These are phyloP conservation scores for Blastobotrys persicus DNA, from an alignment of 1,139 yeast species.

Conservation along the genomic window DNA sequence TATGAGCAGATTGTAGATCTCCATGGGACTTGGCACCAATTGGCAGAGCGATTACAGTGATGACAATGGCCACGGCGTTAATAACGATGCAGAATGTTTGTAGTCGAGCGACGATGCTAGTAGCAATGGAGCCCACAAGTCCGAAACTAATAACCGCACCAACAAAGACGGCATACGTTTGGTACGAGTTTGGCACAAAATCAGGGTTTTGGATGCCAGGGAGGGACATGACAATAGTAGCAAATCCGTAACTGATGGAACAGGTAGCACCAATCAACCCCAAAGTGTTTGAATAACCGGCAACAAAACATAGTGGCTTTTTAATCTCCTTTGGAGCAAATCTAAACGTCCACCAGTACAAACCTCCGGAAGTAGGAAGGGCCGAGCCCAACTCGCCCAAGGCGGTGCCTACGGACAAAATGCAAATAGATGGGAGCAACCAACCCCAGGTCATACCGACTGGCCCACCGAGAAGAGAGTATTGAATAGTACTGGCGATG, in stretches of 20 bases:
- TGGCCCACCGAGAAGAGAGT: constrained; percentile 52
- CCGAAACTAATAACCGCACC: constrained; percentile 50
- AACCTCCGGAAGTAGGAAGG: constrained; percentile 67
- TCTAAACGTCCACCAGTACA: constrained; percentile 52
- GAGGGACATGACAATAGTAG: constrained; percentile 52
- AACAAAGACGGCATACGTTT: constrained; percentile 54
- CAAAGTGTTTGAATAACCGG: constrained; percentile 58
- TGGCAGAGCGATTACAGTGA: constrained; percentile 43
- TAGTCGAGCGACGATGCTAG: constrained; percentile 52
- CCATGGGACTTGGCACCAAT: constrained; percentile 20
- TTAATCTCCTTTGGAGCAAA: constrained; percentile 50
- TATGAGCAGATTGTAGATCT: constrained; percentile 38
- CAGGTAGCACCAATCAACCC: constrained; percentile 58
- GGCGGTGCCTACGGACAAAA: constrained; percentile 33
- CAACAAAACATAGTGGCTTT: constrained; percentile 51
- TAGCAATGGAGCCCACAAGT: constrained; percentile 48
- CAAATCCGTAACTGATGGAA: constrained; percentile 58
- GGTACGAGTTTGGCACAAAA: constrained; percentile 47
- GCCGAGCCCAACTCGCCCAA: constrained; percentile 62
- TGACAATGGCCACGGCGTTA: constrained; percentile 52
- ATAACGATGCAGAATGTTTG: constrained; percentile 59
- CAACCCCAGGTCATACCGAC: constrained; percentile 67
- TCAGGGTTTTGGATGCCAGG: constrained; percentile 51
- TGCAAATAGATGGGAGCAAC: constrained; percentile 38
- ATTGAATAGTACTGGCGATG: constrained; percentile 44